Percentiles rank a stretch among this genome's conserved stretches.
Evolutionary conservation across 2,329 filamentous ascomycete species (phyloP).

Genomic region (Beauveria pseudobassiana): DNA sequence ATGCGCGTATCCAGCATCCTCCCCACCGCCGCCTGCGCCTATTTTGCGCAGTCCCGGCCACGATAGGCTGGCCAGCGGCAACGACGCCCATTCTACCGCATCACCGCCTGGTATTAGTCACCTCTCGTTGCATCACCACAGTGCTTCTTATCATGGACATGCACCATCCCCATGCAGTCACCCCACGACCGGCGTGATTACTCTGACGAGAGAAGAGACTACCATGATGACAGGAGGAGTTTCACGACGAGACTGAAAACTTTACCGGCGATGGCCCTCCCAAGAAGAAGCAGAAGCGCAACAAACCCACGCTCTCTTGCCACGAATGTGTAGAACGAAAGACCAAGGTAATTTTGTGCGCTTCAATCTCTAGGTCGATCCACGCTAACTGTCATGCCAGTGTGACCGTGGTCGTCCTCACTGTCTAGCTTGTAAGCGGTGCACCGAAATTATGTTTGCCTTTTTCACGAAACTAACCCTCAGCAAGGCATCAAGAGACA

Average conservation of each 20-base stretch:
- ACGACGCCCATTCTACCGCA: neutral
- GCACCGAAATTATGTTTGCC: conserved; percentile 16
- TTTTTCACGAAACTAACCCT: conserved; percentile 15
- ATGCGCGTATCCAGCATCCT: neutral
- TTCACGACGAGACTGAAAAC: conserved; percentile 7
- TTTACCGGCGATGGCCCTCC: conserved; percentile 30
- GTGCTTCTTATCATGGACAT: conserved; percentile 1
- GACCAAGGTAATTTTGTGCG: conserved; percentile 56
- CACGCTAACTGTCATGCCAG: conserved; percentile 30
- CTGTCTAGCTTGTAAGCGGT: conserved; percentile 56
- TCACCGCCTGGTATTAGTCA: neutral
- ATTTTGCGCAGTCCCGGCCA: conserved; percentile 5
- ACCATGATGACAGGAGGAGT: conserved; percentile 8
- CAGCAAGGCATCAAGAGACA: conserved; percentile 64
- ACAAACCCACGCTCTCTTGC: conserved; percentile 75
- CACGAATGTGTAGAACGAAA: conserved; percentile 76
- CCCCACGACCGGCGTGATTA: conserved; percentile 5
- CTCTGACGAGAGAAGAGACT: conserved; percentile 1
- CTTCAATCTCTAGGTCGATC: neutral
- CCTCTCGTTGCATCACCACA: conserved; percentile 4
- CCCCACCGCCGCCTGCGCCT: conserved; percentile 5
- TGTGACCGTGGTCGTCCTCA: conserved; percentile 68
- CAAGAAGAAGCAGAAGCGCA: conserved; percentile 72
- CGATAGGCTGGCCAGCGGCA: neutral
- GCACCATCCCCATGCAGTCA: conserved; percentile 1